Evolutionary conservation across 2,329 filamentous ascomycete species (phyloP).

Genomic region (Lecanicillium sp.): DNA sequence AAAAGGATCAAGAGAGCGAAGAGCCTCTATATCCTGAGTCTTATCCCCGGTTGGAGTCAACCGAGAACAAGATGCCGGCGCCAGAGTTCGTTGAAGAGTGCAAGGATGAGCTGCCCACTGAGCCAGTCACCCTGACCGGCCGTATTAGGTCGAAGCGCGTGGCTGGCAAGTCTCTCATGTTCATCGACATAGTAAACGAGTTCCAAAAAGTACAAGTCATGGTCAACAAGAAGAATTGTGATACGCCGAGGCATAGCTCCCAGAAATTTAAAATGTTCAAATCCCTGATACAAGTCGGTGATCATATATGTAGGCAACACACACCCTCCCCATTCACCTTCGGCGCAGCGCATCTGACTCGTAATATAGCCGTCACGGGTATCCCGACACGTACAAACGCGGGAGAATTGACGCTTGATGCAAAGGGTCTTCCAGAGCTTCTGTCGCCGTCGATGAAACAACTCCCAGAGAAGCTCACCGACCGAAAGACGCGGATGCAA

Average conservation of each 20-base stretch:
- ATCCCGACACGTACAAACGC: conserved; percentile 58
- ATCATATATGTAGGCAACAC: conserved; percentile 64
- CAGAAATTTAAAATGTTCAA: conserved; percentile 51
- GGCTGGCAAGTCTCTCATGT: conserved; percentile 71
- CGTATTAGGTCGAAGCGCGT: conserved; percentile 66
- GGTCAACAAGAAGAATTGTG: conserved; percentile 54
- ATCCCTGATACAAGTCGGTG: conserved; percentile 67
- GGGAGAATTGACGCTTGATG: conserved; percentile 71
- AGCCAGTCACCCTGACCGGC: conserved; percentile 38
- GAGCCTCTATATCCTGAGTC: conserved; percentile 26
- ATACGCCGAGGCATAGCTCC: conserved; percentile 18
- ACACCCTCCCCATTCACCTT: conserved; percentile 8
- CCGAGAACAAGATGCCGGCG: conserved; percentile 20
- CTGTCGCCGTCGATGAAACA: conserved; percentile 73
- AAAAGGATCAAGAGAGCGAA: conserved; percentile 23
- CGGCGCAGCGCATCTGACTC: conserved; percentile 9
- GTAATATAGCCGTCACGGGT: conserved; percentile 57
- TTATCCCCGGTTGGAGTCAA: conserved; percentile 26
- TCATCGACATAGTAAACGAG: conserved; percentile 72
- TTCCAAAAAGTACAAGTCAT: conserved; percentile 68
- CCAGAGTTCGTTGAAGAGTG: conserved; percentile 26
- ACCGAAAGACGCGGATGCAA: conserved; percentile 64
- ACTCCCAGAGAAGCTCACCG: conserved; percentile 62
- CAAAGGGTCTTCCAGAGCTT: conserved; percentile 59
- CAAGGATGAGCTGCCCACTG: conserved; percentile 15